These are phyloP conservation scores for Penicillium nordicum DNA, from an alignment of 2,329 filamentous ascomycete species.

Conservation along the genomic window DNA sequence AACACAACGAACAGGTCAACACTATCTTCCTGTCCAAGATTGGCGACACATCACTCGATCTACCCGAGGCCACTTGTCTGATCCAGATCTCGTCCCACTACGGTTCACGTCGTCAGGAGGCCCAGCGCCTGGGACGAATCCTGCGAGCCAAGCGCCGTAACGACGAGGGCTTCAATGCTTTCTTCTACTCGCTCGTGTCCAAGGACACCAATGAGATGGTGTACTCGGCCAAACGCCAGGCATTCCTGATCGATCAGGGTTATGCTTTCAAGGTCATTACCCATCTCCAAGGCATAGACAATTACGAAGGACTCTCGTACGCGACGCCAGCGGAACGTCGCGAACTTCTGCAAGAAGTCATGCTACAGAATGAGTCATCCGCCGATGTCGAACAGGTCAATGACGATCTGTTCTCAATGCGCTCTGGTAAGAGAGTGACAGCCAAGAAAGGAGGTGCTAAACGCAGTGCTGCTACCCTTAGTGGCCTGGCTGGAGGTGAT, in stretches of 20 bases:
- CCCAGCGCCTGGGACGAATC: constrained; percentile 87
- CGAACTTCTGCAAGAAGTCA: constrained; percentile 82
- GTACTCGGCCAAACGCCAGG: constrained; percentile 93
- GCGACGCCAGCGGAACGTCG: constrained; percentile 73
- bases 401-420: constrained; percentile 64
- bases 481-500: constrained; percentile 83
- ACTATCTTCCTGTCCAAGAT: constrained; percentile 97
- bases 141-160: constrained; percentile 92
- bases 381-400: constrained; percentile 67
- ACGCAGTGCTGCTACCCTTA: constrained; percentile 79
- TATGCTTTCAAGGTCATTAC: constrained; percentile 99
- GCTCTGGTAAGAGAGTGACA: constrained; percentile 43
- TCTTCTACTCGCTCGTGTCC: constrained; percentile 95
- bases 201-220: constrained; percentile 99
- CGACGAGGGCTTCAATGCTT: constrained; percentile 97
- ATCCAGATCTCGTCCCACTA: constrained; percentile 98
- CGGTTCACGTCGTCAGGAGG: constrained; percentile 92
- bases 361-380: constrained; percentile 78
- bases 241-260: constrained; percentile 94
- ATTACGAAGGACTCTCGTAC: constrained; percentile 76
- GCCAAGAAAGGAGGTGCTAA: constrained; percentile 59
- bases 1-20: constrained; percentile 83
- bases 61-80: constrained; percentile 92
- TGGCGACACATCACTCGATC: constrained; percentile 93
- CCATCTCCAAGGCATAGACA: constrained; percentile 84